Conservation (phyloP, 768 basidiomycete genomes). For the Leccinum rimulosum region DNA sequence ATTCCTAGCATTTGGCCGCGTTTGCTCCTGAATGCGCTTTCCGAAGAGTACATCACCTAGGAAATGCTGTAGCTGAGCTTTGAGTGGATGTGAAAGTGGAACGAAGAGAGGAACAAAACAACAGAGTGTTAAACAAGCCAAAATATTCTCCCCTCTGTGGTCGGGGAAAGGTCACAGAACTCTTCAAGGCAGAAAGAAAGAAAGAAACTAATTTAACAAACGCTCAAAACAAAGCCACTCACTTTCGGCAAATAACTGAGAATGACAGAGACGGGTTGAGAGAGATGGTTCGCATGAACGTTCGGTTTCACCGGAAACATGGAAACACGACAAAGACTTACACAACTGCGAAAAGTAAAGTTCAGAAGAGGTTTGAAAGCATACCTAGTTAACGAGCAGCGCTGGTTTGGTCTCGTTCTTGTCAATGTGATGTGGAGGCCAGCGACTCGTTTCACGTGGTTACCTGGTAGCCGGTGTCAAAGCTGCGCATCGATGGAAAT, state of each 20-base stretch:
- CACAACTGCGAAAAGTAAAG: conserved; percentile 30
- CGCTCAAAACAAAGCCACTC: conserved; percentile 28
- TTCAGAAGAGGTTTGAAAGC: conserved; percentile 28
- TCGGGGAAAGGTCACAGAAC: conserved; percentile 18
- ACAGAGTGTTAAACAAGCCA: conserved; percentile 28
- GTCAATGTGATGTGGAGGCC: conserved; percentile 20
- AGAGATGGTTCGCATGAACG: conserved; percentile 22
- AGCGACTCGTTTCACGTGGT: conserved; percentile 27
- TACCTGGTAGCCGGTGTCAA: conserved; percentile 22
- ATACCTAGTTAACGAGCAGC: conserved; percentile 21
- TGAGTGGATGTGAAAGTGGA: conserved; percentile 21
- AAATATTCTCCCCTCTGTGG: conserved; percentile 25
- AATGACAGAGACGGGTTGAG: conserved; percentile 19
- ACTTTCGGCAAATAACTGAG: conserved; percentile 10
- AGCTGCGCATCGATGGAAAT: neutral
- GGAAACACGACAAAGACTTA: conserved; percentile 30
- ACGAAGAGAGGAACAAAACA: conserved; percentile 23
- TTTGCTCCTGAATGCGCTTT: conserved; percentile 47
- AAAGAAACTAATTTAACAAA: conserved; percentile 27
- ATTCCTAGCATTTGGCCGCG: conserved; percentile 50
- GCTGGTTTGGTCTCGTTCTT: conserved; percentile 9
- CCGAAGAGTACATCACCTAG: conserved; percentile 37
- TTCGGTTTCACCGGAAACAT: conserved; percentile 16
- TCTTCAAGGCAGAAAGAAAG: conserved; percentile 6
- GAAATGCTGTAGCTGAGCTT: conserved; percentile 17